Base-by-base conservation (phyloP, 2,329 filamentous ascomycete species). In the Sporothrix mexicana region DNA sequence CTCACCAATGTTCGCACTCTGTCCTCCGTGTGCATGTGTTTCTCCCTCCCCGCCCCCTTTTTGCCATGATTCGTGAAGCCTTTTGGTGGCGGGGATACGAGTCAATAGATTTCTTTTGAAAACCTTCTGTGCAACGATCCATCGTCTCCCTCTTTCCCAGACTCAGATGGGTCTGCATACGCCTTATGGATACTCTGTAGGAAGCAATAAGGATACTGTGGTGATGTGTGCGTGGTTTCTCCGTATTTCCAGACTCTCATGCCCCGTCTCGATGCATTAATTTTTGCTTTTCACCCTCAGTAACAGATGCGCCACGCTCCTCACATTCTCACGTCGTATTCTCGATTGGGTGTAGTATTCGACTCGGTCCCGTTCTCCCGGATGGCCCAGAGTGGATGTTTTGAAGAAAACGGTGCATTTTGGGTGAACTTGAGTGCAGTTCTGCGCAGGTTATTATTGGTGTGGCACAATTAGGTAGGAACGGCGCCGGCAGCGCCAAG, bases 151-250 rank as follows among this genome's bases (percentile, higher is more conserved):
- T 59, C 20, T 59, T 59, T 25, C 55, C 55, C 25, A 59, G 55
- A 59, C 55, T 59, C 55, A 17, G 55, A 59, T 36, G 25, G 55
- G 55, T 59, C 55, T 59, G 55, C 23, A 57, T 30, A 59, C 25
- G 55, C 25, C 55, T 59, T 59, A 36, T 59, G 55, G 25, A 59
- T 36, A 59, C 55, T 36, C 25, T 36, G 30, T 36, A 36, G 30
- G 30, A 36, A 36, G 30, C 3, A 5, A 36, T 36, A 7, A 7
- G 3, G 30, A 36, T 36, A 36, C 1, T 36, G 30, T 5, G 30
- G 30, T 36, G 30, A 36, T 36, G 30, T 36, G 30, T 36, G 30
- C 7, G 30, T 36, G 30, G 30, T 36, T 36, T 36, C 30, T 36
- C 30, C 30, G 5, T 36, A 36, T 36, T 36, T 36, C 30, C 30